Conservation (phyloP, 306 rosid genomes). For the Vigna unguiculata region DNA sequence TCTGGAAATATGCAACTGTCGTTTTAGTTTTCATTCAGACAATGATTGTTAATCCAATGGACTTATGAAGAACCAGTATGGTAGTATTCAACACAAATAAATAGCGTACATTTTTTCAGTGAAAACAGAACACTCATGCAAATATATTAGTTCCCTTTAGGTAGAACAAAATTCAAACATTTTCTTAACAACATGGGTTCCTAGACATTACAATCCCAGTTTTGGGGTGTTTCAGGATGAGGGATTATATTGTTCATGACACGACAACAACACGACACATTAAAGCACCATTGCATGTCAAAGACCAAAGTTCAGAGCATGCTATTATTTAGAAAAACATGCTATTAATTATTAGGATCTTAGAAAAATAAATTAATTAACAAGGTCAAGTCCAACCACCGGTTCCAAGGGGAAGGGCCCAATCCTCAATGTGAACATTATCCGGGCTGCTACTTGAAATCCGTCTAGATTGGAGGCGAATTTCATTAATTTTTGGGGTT, state of each 20-base stretch:
- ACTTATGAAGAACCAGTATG: neutral
- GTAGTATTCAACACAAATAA: neutral
- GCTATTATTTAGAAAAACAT: constrained; percentile 15
- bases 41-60: neutral
- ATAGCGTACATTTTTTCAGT: no score
- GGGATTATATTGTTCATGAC: constrained; percentile 12
- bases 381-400: constrained; percentile 65
- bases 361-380: constrained; percentile 35
- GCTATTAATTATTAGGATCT: constrained; percentile 23
- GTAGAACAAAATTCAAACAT: neutral
- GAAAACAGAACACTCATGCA: neutral
- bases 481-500: constrained; percentile 61
- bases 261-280: constrained; percentile 30
- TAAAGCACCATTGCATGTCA: constrained; percentile 40
- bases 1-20: neutral
- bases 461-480: constrained; percentile 53
- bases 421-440: constrained; percentile 56
- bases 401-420: constrained; percentile 65
- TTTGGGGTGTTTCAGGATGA: neutral
- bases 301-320: constrained; percentile 44
- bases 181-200: constrained; percentile 9
- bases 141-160: neutral
- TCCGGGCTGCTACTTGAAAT: constrained; percentile 54
- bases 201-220: constrained; percentile 21
- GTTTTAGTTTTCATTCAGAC: neutral